These are phyloP conservation scores for Bryoerythrophyllum caledonicum DNA, from an alignment of 225 moss, liverwort and hornwort genomes.

Conservation along the genomic window DNA sequence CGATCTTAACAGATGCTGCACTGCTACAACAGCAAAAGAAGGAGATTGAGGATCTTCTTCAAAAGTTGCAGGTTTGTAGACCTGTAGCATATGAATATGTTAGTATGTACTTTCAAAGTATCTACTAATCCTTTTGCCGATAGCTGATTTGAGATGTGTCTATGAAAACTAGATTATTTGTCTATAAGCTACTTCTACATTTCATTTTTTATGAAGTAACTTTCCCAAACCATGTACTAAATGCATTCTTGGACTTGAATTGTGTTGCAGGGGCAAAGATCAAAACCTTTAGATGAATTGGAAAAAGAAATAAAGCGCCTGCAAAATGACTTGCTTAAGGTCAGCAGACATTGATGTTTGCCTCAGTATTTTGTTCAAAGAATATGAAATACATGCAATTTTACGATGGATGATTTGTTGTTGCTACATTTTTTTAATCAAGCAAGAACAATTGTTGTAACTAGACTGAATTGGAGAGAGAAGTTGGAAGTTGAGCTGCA, in stretches of 20 bases:
- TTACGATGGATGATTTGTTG: not conserved
- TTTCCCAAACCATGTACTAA: not conserved
- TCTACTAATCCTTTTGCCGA: not conserved
- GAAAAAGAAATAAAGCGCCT: slow-evolving; percentile 82
- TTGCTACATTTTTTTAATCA: slow-evolving; percentile 6
- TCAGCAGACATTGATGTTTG: slow-evolving; percentile 22
- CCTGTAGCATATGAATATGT: slow-evolving; percentile 10
- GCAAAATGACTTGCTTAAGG: slow-evolving; percentile 89
- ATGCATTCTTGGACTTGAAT: slow-evolving; percentile 1
- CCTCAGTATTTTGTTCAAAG: not conserved
- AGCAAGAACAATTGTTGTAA: slow-evolving; percentile 14
- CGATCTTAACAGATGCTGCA: slow-evolving; percentile 88
- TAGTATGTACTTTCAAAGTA: slow-evolving; percentile 5
- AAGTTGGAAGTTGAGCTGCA: slow-evolving; percentile 74
- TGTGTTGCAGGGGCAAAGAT: slow-evolving; percentile 59
- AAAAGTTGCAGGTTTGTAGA: slow-evolving; percentile 68
- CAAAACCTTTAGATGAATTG: slow-evolving; percentile 77
- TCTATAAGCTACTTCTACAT: not conserved
- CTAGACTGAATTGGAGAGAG: slow-evolving; percentile 62
- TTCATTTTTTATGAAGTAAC: not conserved
- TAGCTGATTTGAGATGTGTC: not conserved
- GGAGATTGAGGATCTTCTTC: slow-evolving; percentile 87
- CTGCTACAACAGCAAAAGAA: slow-evolving; percentile 86
- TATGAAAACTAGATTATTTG: slow-evolving; percentile 2
- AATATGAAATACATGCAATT: not conserved